phyloP scores from a whole-genome alignment of 2,329 filamentous ascomycete genomes.

The Ophiocordyceps polyrhachis-furcata region DNA sequence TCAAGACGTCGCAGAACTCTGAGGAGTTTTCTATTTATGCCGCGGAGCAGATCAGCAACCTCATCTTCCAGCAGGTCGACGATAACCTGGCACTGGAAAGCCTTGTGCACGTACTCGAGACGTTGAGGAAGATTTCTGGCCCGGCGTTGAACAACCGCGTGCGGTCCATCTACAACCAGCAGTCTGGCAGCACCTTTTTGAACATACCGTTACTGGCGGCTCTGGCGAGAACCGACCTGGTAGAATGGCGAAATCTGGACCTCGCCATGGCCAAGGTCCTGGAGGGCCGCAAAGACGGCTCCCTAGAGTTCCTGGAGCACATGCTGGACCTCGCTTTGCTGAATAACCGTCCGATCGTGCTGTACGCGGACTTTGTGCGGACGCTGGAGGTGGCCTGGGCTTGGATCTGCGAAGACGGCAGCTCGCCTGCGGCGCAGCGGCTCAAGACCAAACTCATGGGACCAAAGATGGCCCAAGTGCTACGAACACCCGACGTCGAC shows the following conservation, averaged over 20 bases:
- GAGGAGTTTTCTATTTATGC: slow-evolving; percentile 41
- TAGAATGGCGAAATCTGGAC: slow-evolving; percentile 49
- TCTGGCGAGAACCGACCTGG: slow-evolving; percentile 37
- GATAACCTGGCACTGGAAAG: slow-evolving; percentile 40
- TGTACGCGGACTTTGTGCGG: slow-evolving; percentile 71
- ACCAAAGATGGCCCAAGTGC: slow-evolving; percentile 19
- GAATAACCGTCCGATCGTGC: slow-evolving; percentile 54
- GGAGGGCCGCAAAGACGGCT: slow-evolving; percentile 47
- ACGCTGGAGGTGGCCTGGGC: slow-evolving; percentile 65
- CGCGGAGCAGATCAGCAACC: slow-evolving; percentile 37
- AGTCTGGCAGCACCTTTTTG: slow-evolving; percentile 35
- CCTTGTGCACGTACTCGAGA: slow-evolving; percentile 42
- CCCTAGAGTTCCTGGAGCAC: slow-evolving; percentile 62
- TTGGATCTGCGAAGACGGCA: slow-evolving; percentile 61
- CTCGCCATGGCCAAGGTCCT: slow-evolving; percentile 56
- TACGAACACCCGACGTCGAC: slow-evolving; percentile 32
- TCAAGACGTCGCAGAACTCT: slow-evolving; percentile 41
- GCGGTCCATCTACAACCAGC: slow-evolving; percentile 34
- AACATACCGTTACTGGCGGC: slow-evolving; percentile 38
- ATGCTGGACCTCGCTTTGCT: slow-evolving; percentile 65
- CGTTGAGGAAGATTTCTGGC: slow-evolving; percentile 39
- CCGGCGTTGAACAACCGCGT: slow-evolving; percentile 35
- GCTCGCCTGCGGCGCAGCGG: slow-evolving; percentile 43
- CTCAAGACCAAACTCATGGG: slow-evolving; percentile 45
- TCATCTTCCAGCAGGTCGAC: slow-evolving; percentile 36